A percentile compares a stretch with the other conserved stretches of the same genome.
phyloP scores from a whole-genome alignment of 2,329 filamentous ascomycete species.

The Acrocalymma vagum region DNA sequence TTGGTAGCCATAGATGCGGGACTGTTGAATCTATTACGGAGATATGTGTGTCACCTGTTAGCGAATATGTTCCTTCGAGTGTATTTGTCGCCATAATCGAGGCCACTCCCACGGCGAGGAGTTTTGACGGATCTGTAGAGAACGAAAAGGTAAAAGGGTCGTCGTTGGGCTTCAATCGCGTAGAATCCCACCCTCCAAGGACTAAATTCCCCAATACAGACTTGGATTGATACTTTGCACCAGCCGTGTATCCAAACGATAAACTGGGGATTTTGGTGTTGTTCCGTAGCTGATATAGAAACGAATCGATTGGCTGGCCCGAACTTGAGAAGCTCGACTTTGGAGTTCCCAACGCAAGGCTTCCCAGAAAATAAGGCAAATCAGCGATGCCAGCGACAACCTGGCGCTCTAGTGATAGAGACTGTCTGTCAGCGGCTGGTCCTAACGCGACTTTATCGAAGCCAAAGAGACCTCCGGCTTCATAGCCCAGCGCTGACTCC shows the following conservation, averaged over 20 bases:
- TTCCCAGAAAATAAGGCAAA: conserved; percentile 38
- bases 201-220: conserved; percentile 46
- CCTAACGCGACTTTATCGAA: conserved; percentile 41
- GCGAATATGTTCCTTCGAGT: conserved; percentile 42
- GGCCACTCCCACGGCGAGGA: conserved; percentile 43
- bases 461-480: conserved; percentile 38
- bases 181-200: conserved; percentile 53
- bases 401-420: conserved; percentile 33
- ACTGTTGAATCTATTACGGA: conserved; percentile 52
- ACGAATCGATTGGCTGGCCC: conserved; percentile 32
- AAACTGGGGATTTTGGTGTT: conserved; percentile 42
- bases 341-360: conserved; percentile 37
- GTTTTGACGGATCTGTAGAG: conserved; percentile 36
- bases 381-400: conserved; percentile 40
- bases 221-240: conserved; percentile 45
- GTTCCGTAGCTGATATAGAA: conserved; percentile 39
- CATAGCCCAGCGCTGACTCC: conserved; percentile 38
- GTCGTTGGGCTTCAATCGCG: conserved; percentile 40
- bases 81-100: conserved; percentile 42
- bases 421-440: conserved; percentile 21
- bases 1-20: conserved; percentile 51
- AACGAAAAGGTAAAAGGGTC: conserved; percentile 44
- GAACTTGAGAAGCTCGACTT: conserved; percentile 39
- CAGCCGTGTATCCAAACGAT: conserved; percentile 46
- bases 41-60: conserved; percentile 39